Percentiles rank a stretch among this genome's conserved stretches.
Conservation (phyloP, 2,329 filamentous ascomycete species). For the Trichoderma pleuroti region DNA sequence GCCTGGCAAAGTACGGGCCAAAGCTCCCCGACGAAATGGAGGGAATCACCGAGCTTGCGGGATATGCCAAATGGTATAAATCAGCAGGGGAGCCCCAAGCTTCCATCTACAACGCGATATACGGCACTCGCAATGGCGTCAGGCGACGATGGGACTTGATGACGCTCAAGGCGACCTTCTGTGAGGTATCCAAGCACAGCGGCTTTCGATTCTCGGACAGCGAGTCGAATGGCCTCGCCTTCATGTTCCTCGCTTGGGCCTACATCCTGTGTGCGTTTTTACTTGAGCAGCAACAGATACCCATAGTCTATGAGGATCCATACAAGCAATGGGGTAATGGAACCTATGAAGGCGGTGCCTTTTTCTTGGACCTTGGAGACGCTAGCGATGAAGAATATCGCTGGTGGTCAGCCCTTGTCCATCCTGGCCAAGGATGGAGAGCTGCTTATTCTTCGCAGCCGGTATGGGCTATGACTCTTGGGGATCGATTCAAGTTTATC, state of each 20-base stretch:
- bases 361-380: constrained; percentile 8
- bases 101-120: background rate
- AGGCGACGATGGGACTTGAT: constrained; percentile 4
- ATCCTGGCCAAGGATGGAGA: constrained; percentile 14
- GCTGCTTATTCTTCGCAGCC: background rate
- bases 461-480: background rate
- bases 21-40: constrained; percentile 12
- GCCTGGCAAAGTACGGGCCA: background rate
- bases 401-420: constrained; percentile 15
- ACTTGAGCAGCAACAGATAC: background rate
- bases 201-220: background rate
- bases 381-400: constrained; percentile 12
- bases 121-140: background rate
- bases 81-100: background rate
- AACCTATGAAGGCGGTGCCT: background rate
- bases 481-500: background rate
- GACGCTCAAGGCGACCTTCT: background rate
- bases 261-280: constrained; percentile 4
- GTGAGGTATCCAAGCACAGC: constrained; percentile 2
- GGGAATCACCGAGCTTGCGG: background rate
- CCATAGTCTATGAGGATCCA: background rate
- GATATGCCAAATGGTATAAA: background rate
- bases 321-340: background rate
- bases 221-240: constrained; percentile 5
- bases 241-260: constrained; percentile 13